Evolutionary conservation across 2,329 filamentous ascomycete genomes (phyloP).

Genomic region (Colletotrichum brevisporum): DNA sequence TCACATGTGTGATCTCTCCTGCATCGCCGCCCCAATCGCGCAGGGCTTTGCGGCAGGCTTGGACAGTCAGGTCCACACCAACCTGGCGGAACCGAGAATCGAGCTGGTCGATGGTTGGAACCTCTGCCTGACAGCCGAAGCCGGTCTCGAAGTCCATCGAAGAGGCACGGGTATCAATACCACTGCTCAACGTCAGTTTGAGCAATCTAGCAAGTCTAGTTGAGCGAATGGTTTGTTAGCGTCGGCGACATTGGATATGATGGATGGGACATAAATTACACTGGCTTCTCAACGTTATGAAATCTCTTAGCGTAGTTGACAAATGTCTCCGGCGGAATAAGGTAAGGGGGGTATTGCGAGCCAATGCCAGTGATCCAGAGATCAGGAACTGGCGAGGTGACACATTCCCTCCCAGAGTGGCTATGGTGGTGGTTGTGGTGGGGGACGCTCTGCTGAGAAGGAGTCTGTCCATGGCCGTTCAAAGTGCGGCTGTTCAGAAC

Average conservation of each 20-base stretch:
- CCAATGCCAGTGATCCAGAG: conserved; percentile 32
- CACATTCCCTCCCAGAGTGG: background rate
- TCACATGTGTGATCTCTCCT: conserved; percentile 52
- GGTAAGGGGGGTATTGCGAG: conserved; percentile 23
- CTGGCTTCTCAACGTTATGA: conserved; percentile 17
- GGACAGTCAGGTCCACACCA: conserved; percentile 48
- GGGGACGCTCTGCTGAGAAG: no score
- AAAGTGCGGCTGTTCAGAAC: background rate
- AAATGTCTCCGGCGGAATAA: conserved; percentile 15
- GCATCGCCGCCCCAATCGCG: conserved; percentile 45
- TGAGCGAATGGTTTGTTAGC: background rate
- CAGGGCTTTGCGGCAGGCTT: conserved; percentile 51
- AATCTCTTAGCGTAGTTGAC: conserved; percentile 1
- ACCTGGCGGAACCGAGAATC: conserved; percentile 46
- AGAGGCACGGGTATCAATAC: conserved; percentile 15
- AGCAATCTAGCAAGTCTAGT: conserved; percentile 14
- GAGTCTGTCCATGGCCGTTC: no score
- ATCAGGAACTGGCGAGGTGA: conserved; percentile 1
- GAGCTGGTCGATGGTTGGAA: conserved; percentile 45
- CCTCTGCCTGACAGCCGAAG: conserved; percentile 13
- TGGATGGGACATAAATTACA: background rate
- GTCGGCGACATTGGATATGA: background rate
- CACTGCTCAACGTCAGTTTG: conserved; percentile 15
- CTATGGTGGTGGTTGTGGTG: background rate
- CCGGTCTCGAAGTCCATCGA: conserved; percentile 17